Evolutionary conservation across 2,329 filamentous ascomycete genomes (phyloP).

Genomic region (Zasmidium angulare): DNA sequence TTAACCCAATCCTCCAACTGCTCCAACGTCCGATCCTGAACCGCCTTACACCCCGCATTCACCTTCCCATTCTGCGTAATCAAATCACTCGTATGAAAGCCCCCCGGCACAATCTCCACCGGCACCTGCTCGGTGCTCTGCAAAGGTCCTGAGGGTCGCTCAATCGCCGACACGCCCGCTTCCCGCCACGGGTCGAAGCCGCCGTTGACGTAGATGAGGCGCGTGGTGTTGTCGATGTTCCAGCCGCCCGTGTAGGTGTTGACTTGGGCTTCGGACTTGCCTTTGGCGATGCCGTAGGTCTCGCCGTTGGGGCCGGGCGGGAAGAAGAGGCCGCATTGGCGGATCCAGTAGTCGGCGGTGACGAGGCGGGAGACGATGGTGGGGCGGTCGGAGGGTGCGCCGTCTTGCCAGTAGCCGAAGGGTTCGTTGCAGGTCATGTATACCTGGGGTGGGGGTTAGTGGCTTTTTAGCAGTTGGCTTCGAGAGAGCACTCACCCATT

Average conservation of each 20-base stretch:
- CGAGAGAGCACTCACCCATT: slow-evolving; percentile 45
- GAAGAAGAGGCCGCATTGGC: slow-evolving; percentile 58
- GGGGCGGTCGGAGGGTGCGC: slow-evolving; percentile 46
- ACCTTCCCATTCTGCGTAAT: slow-evolving; percentile 45
- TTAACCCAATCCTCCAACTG: slow-evolving; percentile 56
- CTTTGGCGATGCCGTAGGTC: slow-evolving; percentile 50
- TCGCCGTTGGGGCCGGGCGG: slow-evolving; percentile 48
- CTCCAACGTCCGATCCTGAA: slow-evolving; percentile 51
- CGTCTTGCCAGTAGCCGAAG: slow-evolving; percentile 58
- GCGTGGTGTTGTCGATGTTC: slow-evolving; percentile 54
- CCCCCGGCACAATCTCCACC: slow-evolving; percentile 54
- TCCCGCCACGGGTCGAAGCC: slow-evolving; percentile 62
- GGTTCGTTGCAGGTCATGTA: slow-evolving; percentile 66
- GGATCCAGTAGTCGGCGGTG: slow-evolving; percentile 53
- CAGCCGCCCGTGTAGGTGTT: slow-evolving; percentile 60
- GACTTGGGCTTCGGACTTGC: slow-evolving; percentile 49
- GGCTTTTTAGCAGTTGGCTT: not conserved
- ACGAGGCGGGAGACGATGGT: slow-evolving; percentile 56
- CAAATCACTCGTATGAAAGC: slow-evolving; percentile 59
- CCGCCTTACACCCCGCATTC: slow-evolving; percentile 49
- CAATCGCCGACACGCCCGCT: slow-evolving; percentile 53
- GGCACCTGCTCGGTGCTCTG: slow-evolving; percentile 49
- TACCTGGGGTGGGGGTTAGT: slow-evolving; percentile 16
- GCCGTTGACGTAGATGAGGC: slow-evolving; percentile 60
- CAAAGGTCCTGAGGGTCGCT: slow-evolving; percentile 57